Conservation (phyloP, 2,329 filamentous ascomycete species). For the Aurifilum marmelostoma region DNA sequence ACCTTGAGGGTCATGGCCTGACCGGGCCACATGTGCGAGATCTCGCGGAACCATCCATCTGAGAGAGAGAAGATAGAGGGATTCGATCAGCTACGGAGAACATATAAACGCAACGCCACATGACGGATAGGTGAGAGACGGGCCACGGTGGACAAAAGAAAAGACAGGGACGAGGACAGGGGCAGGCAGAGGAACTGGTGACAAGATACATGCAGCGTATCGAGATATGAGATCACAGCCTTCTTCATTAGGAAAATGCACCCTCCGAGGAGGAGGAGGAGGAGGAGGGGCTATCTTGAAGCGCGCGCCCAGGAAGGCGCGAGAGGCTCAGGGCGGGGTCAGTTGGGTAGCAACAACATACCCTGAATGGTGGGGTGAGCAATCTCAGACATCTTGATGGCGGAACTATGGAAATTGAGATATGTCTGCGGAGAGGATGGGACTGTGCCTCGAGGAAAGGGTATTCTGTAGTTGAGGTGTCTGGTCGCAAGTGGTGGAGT, state of each 20-base stretch:
- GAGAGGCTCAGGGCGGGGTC: constrained; percentile 21
- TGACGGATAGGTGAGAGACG: background rate
- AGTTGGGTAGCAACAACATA: constrained; percentile 40
- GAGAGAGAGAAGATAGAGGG: constrained; percentile 16
- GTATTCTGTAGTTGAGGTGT: background rate
- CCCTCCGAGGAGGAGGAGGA: background rate
- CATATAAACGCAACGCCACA: background rate
- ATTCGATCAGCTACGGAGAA: constrained; percentile 17
- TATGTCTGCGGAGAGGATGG: background rate
- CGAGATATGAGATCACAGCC: background rate
- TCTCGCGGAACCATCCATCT: constrained; percentile 99
- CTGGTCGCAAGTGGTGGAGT: background rate
- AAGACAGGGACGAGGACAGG: background rate
- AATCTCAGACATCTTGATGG: constrained; percentile 54
- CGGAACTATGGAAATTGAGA: constrained; percentile 10
- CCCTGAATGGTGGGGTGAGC: constrained; percentile 62
- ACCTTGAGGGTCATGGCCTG: constrained; percentile 99
- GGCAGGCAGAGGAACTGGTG: background rate
- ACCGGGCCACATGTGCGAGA: constrained; percentile 96
- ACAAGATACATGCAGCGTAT: background rate
- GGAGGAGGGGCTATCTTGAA: background rate
- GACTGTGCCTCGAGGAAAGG: background rate
- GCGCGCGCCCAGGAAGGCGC: background rate
- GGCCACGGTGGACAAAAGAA: too few species aligned
- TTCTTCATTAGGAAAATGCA: background rate